Base-by-base conservation (phyloP, 352 stramenopile genomes). In the Globisporangium camurandrum region DNA sequence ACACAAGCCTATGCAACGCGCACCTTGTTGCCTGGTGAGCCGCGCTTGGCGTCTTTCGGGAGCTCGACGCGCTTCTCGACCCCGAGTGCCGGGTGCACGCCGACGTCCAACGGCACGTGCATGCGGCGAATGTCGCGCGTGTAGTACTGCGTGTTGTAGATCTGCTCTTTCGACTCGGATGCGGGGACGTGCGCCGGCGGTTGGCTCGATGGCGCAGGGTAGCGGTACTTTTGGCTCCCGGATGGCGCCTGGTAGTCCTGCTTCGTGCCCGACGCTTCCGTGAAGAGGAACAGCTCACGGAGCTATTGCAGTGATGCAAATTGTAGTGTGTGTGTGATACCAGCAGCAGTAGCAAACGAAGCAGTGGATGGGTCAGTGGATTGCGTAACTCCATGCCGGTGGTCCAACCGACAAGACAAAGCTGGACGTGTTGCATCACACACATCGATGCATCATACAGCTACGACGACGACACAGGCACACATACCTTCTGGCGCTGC, bases 131-230 rank as follows among this genome's bases (percentile, higher is more conserved):
- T 75, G 57, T 95, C 84, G 54, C 84, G 80, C 71, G 83, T 93
- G 67, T 95, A 95, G 75, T 93, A 95, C 36, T 93, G 63, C 37
- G 60, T 95, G 62, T 88, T 89, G 76, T 94, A 95, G 43, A 91
- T 52, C 54, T 66, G 71, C 31, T 89, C 84, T 64, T 91, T 92
- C 37, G 52, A 69, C 34, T 86, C 77, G 30, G 50, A 68, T 23
- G 77, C 80, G 27, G 84, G 84, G 54, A 93, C 81, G 62, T 82
- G 71, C 34, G 80, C 73, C 41, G 76, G 66, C 1, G 74, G 57
- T 62, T 89, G 76, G 62, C 71, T 86, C 51, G 73, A 62, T 7
- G 84, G 84, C 49, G 84, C 75, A 28, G 84, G 84, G 52, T 88
- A 88, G 55, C 84, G 82, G 62, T 76, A 95, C 26, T 73, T 66